Conservation (phyloP, 2,329 filamentous ascomycete species). For the Chaetomium strumarium region DNA sequence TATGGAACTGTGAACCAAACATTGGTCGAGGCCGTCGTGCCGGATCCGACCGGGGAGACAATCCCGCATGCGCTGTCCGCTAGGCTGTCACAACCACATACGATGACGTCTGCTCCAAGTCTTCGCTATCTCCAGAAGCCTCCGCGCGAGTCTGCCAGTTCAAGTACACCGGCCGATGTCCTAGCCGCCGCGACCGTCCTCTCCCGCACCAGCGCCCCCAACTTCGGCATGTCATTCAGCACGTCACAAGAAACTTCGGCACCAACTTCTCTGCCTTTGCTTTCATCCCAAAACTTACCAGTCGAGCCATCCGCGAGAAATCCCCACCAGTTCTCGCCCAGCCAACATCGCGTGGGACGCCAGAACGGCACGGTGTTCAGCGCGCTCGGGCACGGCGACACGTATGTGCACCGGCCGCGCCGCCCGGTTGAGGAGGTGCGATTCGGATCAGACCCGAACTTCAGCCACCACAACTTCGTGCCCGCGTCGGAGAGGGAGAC, state of each 20-base stretch:
- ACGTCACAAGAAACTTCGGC: neutral
- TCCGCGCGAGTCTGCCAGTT: conserved; percentile 5
- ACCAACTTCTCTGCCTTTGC: neutral
- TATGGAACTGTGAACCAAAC: neutral
- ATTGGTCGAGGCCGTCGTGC: neutral
- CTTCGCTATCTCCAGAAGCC: neutral
- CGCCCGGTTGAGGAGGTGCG: conserved; percentile 41
- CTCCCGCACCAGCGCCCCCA: neutral
- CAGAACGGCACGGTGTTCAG: conserved; percentile 31
- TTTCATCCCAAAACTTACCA: neutral
- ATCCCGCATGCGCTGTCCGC: neutral
- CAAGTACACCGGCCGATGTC: conserved; percentile 42
- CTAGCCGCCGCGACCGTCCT: conserved; percentile 47
- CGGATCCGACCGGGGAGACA: conserved; percentile 13
- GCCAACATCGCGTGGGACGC: conserved; percentile 27
- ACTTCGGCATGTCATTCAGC: neutral
- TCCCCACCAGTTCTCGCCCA: neutral
- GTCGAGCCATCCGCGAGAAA: neutral
- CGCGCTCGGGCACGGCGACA: conserved; percentile 29
- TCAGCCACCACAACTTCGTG: conserved; percentile 53
- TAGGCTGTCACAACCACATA: conserved; percentile 18
- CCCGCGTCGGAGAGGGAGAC: conserved; percentile 52
- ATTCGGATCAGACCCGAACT: conserved; percentile 65
- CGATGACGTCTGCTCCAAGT: conserved; percentile 6
- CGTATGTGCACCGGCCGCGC: conserved; percentile 16